A percentile compares a stretch with the other conserved stretches of the same genome.
Conservation (phyloP, 768 basidiomycete genomes). For the Phylloporus sp. region DNA sequence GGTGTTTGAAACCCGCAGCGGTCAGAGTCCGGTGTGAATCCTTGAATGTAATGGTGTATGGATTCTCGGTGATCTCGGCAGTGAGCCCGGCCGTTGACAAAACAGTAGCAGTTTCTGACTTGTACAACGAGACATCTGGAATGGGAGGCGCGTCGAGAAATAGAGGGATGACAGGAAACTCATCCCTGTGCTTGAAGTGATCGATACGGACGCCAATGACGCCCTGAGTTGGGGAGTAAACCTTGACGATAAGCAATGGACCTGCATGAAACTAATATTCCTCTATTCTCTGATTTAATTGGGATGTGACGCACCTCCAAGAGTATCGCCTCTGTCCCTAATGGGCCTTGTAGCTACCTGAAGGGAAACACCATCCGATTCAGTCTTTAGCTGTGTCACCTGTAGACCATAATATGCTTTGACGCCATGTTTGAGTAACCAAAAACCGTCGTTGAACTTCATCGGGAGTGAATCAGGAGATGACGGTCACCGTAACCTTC, state of each 20-base stretch:
- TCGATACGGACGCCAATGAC: conserved; percentile 55
- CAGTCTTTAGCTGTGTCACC: conserved; percentile 46
- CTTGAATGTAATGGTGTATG: conserved; percentile 62
- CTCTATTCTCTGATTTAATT: background rate
- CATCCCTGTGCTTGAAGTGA: conserved; percentile 45
- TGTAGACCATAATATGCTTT: conserved; percentile 60
- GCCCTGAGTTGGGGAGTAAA: conserved; percentile 53
- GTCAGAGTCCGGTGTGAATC: conserved; percentile 29
- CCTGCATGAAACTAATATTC: background rate
- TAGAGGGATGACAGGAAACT: conserved; percentile 48
- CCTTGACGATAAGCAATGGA: conserved; percentile 34
- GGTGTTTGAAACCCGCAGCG: conserved; percentile 50
- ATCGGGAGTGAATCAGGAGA: conserved; percentile 30
- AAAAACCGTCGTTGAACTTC: conserved; percentile 76
- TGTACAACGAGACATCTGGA: conserved; percentile 37
- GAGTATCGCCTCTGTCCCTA: conserved; percentile 59
- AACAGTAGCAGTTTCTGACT: conserved; percentile 21
- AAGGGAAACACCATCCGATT: conserved; percentile 48
- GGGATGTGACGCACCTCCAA: conserved; percentile 41
- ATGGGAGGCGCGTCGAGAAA: conserved; percentile 59
- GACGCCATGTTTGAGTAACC: conserved; percentile 60
- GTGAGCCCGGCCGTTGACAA: conserved; percentile 46
- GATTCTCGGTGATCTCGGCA: conserved; percentile 55
- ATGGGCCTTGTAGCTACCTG: conserved; percentile 61
- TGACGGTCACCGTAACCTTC: background rate